These are phyloP conservation scores for Cocos nucifera DNA, from an alignment of 176 grass and related monocot genomes.

Conservation along the genomic window DNA sequence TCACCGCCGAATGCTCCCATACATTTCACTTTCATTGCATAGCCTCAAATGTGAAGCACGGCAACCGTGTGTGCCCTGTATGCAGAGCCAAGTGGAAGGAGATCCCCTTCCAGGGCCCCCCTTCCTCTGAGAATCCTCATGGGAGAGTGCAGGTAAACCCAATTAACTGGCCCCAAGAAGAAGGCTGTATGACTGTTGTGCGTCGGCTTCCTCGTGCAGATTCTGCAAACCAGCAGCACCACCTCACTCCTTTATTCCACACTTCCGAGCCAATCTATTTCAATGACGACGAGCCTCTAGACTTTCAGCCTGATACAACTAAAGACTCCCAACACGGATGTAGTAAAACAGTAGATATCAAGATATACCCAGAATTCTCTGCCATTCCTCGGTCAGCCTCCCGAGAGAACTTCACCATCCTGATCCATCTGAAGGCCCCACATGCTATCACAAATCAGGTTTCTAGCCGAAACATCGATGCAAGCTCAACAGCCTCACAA, in stretches of 20 bases:
- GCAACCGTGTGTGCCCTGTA: constrained; percentile 77
- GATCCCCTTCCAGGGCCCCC: constrained; percentile 51
- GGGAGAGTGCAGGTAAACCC: constrained; percentile 30
- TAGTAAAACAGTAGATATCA: constrained; percentile 49
- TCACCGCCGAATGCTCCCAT: constrained; percentile 93
- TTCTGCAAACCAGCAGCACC: constrained; percentile 23
- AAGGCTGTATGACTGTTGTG: constrained; percentile 32
- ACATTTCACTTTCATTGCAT: constrained; percentile 96
- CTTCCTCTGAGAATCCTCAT: constrained; percentile 36
- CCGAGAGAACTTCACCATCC: constrained; percentile 47
- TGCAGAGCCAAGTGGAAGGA: constrained; percentile 92
- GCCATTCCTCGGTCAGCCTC: constrained; percentile 40
- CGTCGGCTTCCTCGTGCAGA: constrained; percentile 24
- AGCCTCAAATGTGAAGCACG: constrained; percentile 80
- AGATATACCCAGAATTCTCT: constrained; percentile 54
- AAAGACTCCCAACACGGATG: constrained; percentile 26
- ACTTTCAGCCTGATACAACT: constrained; percentile 12
- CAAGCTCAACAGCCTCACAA: constrained; percentile 17
- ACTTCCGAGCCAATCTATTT: constrained; percentile 50
- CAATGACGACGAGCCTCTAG: constrained; percentile 79
- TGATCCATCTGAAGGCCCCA: constrained; percentile 72
- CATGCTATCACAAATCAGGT: constrained; percentile 26
- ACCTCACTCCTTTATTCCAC: constrained; percentile 13
- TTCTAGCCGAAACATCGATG: constrained; percentile 19
- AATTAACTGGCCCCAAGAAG: constrained; percentile 32